phyloP scores from a whole-genome alignment of 306 rosid genomes.

The Dalbergia cultrata region DNA sequence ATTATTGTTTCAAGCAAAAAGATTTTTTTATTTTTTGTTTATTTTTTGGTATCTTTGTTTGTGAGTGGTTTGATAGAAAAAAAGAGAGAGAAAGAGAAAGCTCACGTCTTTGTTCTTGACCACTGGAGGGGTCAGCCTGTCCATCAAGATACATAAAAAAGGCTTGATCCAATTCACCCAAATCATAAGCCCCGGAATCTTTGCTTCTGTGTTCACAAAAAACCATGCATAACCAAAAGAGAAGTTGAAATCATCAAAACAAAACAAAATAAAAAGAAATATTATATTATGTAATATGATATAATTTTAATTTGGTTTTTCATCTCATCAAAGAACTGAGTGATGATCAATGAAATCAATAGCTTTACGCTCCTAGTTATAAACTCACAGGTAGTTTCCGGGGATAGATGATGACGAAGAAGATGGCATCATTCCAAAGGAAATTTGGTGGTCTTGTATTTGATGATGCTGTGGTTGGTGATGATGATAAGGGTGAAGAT shows the following conservation, averaged over 20 bases:
- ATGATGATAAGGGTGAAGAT: background rate
- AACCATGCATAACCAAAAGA: background rate
- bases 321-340: background rate
- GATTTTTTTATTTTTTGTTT: background rate
- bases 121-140: slow-evolving; percentile 62
- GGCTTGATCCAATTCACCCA: slow-evolving; percentile 95
- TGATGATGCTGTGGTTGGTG: slow-evolving; percentile 49
- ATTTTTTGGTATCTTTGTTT: background rate
- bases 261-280: background rate
- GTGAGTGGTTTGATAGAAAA: background rate
- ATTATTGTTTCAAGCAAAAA: background rate
- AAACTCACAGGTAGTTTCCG: slow-evolving; percentile 75
- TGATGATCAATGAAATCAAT: background rate
- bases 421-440: slow-evolving; percentile 78
- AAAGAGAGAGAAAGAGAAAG: slow-evolving; percentile 26
- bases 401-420: slow-evolving; percentile 72
- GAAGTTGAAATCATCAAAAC: background rate
- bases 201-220: slow-evolving; percentile 59
- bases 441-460: slow-evolving; percentile 59
- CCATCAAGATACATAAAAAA: slow-evolving; percentile 90
- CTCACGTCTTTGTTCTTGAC: slow-evolving; percentile 81
- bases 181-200: slow-evolving; percentile 82
- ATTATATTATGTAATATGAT: background rate
- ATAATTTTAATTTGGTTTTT: background rate
- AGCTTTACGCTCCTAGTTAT: background rate